Evolutionary conservation across 768 basidiomycete genomes (phyloP), one percentile per base, ranked within the genome.

Genomic region (Tulasnella sp.): DNA sequence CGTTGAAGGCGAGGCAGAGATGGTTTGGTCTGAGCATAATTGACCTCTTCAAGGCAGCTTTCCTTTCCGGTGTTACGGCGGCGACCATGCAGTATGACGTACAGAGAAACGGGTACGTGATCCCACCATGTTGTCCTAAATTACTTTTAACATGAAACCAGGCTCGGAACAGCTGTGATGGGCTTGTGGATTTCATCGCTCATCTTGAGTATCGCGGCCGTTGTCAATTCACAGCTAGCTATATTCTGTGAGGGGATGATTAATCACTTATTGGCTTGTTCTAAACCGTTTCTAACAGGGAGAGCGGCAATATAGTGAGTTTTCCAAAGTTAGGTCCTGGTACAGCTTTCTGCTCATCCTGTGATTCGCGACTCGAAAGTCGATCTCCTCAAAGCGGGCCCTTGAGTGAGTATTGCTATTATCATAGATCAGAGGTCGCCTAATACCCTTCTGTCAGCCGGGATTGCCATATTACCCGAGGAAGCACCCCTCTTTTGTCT

Each of bases 271-370:
- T 9, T 35, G 35, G 35, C 5, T 35, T 35, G 35, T 35, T 35
- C 5, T 5, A 2, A 35, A 35, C 35, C 35, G 35, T 2, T 35
- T 74, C 26, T 44, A 11, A 13, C 48, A 74, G 73, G 78, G 79
- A 70, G 76, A 29, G 72, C 79, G 2, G 79, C 79, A 16, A 80
- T 79, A 46, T 80, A 80, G 77, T 78, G 55, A 73, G 77, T 77
- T 44, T 26, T 9, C 26, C 55, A 18, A 57, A 6, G 35, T 35
- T 5, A 5, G 35, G 5, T 35, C 2, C 20, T 20, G 23, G 15
- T 2, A 57, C 55, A 57, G 29, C 20, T 23, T 2, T 20, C 18
- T 74, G 5, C 18, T 7, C 10, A 44, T 23, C 35, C 51, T n/a
- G 26, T 37, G 13, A 2, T 9, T 9, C 57, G 4, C 11, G 29